Conservation (phyloP, 148 eudicot species). For the Camellia japonica region DNA sequence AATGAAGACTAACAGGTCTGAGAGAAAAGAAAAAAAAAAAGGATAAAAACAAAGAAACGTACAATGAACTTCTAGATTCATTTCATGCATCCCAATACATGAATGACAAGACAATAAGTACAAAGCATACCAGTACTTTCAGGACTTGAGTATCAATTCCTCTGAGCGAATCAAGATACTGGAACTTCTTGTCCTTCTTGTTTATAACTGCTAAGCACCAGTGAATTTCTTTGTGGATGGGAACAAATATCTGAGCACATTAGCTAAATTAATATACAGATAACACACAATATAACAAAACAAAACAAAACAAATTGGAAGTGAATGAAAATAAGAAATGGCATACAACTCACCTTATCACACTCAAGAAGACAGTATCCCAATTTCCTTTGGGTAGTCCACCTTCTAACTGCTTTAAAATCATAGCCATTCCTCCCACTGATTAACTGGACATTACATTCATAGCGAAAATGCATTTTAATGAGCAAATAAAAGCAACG, state of each 20-base stretch:
- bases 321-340: constrained; percentile 1
- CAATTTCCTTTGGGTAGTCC: constrained; percentile 72
- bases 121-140: constrained; percentile 63
- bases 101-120: not conserved
- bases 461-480: not conserved
- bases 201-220: constrained; percentile 97
- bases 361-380: constrained; percentile 86
- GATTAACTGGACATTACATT: constrained; percentile 33
- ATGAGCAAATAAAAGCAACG: not conserved
- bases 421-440: constrained; percentile 73
- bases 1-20: too few relatives aligned
- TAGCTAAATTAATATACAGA: constrained; percentile 16
- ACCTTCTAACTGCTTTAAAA: constrained; percentile 66
- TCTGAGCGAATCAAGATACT: constrained; percentile 87
- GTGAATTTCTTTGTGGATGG: constrained; percentile 82
- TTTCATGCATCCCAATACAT: constrained; percentile 12
- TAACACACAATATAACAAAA: not conserved
- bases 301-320: not conserved
- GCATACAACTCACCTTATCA: constrained; percentile 59
- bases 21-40: too few relatives aligned
- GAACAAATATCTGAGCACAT: constrained; percentile 79
- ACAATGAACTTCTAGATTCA: not conserved
- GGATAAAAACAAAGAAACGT: not conserved
- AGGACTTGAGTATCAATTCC: constrained; percentile 62
- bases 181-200: constrained; percentile 81